Evolutionary conservation across 2,329 filamentous ascomycete genomes (phyloP).

Genomic region (Epichloe hybrida): DNA sequence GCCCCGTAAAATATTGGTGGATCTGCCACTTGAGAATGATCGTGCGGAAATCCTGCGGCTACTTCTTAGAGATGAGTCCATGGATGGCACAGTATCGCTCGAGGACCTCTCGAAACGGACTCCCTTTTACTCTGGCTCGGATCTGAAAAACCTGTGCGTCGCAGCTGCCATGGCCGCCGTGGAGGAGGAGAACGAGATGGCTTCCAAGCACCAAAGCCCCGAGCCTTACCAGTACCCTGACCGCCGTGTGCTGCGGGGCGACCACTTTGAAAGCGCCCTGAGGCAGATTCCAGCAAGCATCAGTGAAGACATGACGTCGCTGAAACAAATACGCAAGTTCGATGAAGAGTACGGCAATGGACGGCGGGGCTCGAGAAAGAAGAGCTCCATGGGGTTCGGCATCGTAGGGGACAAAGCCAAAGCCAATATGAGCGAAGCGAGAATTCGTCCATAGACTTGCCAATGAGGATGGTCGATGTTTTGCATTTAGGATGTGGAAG

Average conservation of each 20-base stretch:
- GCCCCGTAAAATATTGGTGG: slow-evolving; percentile 58
- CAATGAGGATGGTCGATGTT: too few relatives aligned
- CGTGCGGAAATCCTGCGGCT: slow-evolving; percentile 56
- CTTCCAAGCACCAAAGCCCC: slow-evolving; percentile 22
- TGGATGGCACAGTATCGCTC: slow-evolving; percentile 49
- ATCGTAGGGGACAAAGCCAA: slow-evolving; percentile 23
- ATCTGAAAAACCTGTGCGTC: slow-evolving; percentile 72
- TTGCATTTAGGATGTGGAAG: too few relatives aligned
- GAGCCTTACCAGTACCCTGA: slow-evolving; percentile 48
- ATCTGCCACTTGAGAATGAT: slow-evolving; percentile 54
- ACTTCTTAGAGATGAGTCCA: slow-evolving; percentile 52
- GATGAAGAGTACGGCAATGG: slow-evolving; percentile 89
- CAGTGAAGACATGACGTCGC: slow-evolving; percentile 79
- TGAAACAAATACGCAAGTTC: slow-evolving; percentile 83
- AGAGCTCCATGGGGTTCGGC: slow-evolving; percentile 43
- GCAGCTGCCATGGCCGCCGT: slow-evolving; percentile 69
- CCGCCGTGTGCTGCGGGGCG: slow-evolving; percentile 34
- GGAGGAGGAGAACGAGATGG: slow-evolving; percentile 49
- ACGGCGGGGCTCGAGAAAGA: slow-evolving; percentile 46
- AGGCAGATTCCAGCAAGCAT: slow-evolving; percentile 86
- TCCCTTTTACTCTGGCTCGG: slow-evolving; percentile 67
- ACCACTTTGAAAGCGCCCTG: slow-evolving; percentile 77
- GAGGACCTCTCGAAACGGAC: slow-evolving; percentile 51
- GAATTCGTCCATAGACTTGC: slow-evolving; percentile 21
- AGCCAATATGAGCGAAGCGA: slow-evolving; percentile 29